Conservation (phyloP, 2,329 filamentous ascomycete genomes). For the Fusarium sp. region DNA sequence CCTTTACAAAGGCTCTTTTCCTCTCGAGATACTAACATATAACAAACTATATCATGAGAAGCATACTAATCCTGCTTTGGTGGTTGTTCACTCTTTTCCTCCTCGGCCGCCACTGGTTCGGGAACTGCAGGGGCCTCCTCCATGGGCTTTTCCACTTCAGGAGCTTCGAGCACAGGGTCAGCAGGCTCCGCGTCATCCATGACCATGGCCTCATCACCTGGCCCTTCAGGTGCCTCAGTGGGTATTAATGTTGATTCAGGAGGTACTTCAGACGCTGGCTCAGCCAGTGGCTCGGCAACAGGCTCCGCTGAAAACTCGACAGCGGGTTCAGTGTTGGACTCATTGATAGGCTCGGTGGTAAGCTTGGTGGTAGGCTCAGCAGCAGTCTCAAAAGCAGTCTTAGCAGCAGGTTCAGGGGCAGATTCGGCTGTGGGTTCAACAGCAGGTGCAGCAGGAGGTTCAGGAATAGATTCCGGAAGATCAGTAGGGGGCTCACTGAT, state of each 20-base stretch:
- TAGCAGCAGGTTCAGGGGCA: background rate
- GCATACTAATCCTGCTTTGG: conserved; percentile 12
- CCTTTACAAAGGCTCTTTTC: background rate
- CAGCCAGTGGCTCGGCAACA: conserved; percentile 5
- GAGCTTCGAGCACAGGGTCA: conserved; percentile 29
- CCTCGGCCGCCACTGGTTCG: conserved; percentile 10
- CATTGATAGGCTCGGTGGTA: background rate
- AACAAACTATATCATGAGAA: background rate
- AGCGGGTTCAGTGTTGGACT: background rate
- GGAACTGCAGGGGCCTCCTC: conserved; percentile 1
- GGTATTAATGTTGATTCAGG: conserved; percentile 29
- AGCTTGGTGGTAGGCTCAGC: background rate
- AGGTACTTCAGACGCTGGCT: conserved; percentile 5
- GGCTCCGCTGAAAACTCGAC: background rate
- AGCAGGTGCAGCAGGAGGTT: conserved; percentile 3
- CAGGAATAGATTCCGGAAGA: conserved; percentile 2
- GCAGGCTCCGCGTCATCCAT: conserved; percentile 21
- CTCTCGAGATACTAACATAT: too few relatives aligned
- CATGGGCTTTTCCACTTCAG: background rate
- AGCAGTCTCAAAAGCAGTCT: background rate
- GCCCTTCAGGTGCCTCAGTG: conserved; percentile 11
- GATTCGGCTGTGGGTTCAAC: conserved; percentile 4
- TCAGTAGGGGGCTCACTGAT: background rate
- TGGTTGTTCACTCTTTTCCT: conserved; percentile 24
- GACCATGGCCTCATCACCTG: conserved; percentile 13